Base-by-base conservation (phyloP, 2,329 filamentous ascomycete species). In the Botrytis cinerea region DNA sequence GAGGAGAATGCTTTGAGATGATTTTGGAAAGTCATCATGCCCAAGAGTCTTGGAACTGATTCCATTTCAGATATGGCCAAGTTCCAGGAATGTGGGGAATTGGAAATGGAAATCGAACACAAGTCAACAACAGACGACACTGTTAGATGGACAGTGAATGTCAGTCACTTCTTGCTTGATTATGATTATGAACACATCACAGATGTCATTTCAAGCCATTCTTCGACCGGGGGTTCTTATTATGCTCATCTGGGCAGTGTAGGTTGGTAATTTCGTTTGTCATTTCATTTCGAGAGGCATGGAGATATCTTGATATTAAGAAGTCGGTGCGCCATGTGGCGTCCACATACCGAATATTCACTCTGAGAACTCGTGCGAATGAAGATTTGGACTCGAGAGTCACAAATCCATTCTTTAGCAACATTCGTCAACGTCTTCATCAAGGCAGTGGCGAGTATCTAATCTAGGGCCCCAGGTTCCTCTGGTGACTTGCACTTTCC, bases 401-500 rank as follows among this genome's bases (percentile, higher is more conserved):
- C 48, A 57, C 25, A 5, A 16, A 28, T 43, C 38, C 38, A 68
- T 68, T 57, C 66, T 43, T 68, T 22, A 35, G 4, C 35, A 22
- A 40, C 5, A 57, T 22, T 66, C 62, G 20, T 68, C 35, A 16
- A 28, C 32, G 22, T 9, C 8, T 57, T 35, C n/a, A 68, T 22
- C 25, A 68, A 72, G 22, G 62, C 22, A 48, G 40, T 46, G 54
- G 40, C 70, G 16, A 57, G 46, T 68, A 45, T 68, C 12, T 35
- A 38, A 45, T 68, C 12, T 35, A 38, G 32, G 35, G 38, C 57
- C 59, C 46, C 59, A 51, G 46, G 60, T 68, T 46, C 9, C 38
- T 40, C 28, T 59, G 28, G 43, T 38, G 67, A 57, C 59, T 28
- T 22, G 70, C 28, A 46, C 62, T 72, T 72, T 40, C 70, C 45